These are phyloP conservation scores for Articulospora tetracladia DNA, from an alignment of 495 filamentous ascomycete species.

Conservation along the genomic window DNA sequence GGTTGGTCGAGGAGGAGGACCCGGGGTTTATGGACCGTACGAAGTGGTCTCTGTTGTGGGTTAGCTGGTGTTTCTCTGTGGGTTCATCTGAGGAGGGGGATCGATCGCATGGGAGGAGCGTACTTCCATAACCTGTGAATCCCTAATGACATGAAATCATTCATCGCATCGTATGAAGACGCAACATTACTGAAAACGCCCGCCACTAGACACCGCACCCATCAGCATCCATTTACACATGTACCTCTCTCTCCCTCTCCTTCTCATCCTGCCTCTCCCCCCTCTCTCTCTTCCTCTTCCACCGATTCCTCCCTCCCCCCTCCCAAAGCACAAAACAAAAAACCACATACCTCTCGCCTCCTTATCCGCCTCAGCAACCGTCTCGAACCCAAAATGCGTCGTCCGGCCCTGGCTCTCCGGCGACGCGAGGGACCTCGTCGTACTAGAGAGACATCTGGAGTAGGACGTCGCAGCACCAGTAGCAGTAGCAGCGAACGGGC, in stretches of 20 bases:
- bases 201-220: slow-evolving; percentile 53
- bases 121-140: slow-evolving; percentile 94
- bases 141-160: slow-evolving; percentile 97
- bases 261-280: neutral
- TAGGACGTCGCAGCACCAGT: too few relatives aligned
- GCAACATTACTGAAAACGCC: slow-evolving; percentile 95
- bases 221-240: neutral
- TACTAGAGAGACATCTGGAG: neutral
- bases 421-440: neutral
- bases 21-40: slow-evolving; percentile 90
- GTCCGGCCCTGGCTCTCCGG: slow-evolving; percentile 34
- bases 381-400: slow-evolving; percentile 94
- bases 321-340: neutral
- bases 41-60: slow-evolving; percentile 68
- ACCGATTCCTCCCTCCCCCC: neutral
- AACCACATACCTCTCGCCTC: slow-evolving; percentile 56
- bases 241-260: neutral
- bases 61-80: neutral
- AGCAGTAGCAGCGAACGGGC: too few relatives aligned
- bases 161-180: slow-evolving; percentile 75
- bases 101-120: neutral
- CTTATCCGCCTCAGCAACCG: slow-evolving; percentile 80
- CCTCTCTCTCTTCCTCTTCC: neutral
- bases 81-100: neutral
- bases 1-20: slow-evolving; percentile 34